Conservation (phyloP, 2,329 filamentous ascomycete genomes). For the Phaeosphaeriaceae sp. region DNA sequence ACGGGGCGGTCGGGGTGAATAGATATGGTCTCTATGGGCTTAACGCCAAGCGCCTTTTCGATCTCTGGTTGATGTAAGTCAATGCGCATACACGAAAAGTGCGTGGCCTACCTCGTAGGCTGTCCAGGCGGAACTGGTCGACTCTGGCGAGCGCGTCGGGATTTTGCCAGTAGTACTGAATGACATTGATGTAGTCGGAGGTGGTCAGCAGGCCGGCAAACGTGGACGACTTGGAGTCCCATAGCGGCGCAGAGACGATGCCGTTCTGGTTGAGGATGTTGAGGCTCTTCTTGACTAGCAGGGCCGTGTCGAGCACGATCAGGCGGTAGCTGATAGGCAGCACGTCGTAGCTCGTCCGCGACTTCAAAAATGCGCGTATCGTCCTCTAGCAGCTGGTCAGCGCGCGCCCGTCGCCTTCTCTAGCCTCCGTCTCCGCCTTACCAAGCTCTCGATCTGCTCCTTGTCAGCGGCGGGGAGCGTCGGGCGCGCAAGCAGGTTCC, state of each 20-base stretch:
- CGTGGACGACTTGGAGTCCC: conserved; percentile 91
- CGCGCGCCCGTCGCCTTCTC: conserved; percentile 1
- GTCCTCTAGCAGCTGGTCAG: conserved; percentile 63
- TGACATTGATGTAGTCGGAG: conserved; percentile 97
- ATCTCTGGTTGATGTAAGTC: conserved; percentile 69
- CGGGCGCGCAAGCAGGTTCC: conserved; percentile 30
- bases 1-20: conserved; percentile 89
- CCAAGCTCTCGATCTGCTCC: conserved; percentile 80
- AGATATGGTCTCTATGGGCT: conserved; percentile 93
- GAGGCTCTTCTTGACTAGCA: conserved; percentile 96
- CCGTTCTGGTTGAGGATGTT: conserved; percentile 96
- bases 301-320: conserved; percentile 91
- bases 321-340: conserved; percentile 94
- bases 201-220: conserved; percentile 95
- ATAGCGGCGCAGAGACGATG: conserved; percentile 95
- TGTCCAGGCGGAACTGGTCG: conserved; percentile 92
- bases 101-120: conserved; percentile 74
- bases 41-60: conserved; percentile 89
- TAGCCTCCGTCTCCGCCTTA: conserved; percentile 52
- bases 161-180: conserved; percentile 98
- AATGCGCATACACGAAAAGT: too few species aligned
- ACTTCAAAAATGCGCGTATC: conserved; percentile 94
- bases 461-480: conserved; percentile 70
- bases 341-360: conserved; percentile 97
- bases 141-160: conserved; percentile 88